Base-by-base conservation (phyloP, 179 eudicot species). In the Camellia oleifera region DNA sequence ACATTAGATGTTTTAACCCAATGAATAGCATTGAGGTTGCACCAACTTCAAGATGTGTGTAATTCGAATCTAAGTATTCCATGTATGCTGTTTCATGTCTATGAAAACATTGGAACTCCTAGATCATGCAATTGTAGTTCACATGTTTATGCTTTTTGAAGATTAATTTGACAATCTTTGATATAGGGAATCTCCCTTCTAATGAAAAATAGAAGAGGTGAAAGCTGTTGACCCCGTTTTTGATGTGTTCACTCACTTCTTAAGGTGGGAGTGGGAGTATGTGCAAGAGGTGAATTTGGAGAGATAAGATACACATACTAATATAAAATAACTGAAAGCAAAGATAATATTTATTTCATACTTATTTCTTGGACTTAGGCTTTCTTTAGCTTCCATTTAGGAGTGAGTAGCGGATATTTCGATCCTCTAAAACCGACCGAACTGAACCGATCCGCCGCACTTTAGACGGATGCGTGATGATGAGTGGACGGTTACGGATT, bases 101-200 rank as follows among this genome's bases (percentile, higher is more conserved):
- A 20, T 65, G 61, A 46, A 3, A 7, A 50, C 61, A 20, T 65
- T 6, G 60, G 72, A 12, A 3, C 56, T 10, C 62, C 14, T 13
- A 66, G 20, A 50, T 77, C 57, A 65, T 15, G 20, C 57, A 62
- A 48, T 46, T 1, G 45, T 76, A 18, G 26, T 46, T 60, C 50
- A 56, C 26, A 3, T 15, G 60, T 17, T 23, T 23, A 23, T 23
- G 26, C 23, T 13, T 15, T 45, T 13, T 63, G 48, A 52, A 13
- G 2, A 4, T 77, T 77, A 52, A 48, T 76, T 62, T 48, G 44
- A 13, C 23, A 10, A 11, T 70, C 74, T 58, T 74, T 74, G 52
- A 15, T 0, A 12, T 52, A 52, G 64, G 73, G 26, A 32, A 66
- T 50, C 20, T 63, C 26, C 1, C 57, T 57, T n/a, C 20, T 58